Evolutionary conservation across 345 rosid genomes (phyloP).

Genomic region (Eucalyptus fibrosa): DNA sequence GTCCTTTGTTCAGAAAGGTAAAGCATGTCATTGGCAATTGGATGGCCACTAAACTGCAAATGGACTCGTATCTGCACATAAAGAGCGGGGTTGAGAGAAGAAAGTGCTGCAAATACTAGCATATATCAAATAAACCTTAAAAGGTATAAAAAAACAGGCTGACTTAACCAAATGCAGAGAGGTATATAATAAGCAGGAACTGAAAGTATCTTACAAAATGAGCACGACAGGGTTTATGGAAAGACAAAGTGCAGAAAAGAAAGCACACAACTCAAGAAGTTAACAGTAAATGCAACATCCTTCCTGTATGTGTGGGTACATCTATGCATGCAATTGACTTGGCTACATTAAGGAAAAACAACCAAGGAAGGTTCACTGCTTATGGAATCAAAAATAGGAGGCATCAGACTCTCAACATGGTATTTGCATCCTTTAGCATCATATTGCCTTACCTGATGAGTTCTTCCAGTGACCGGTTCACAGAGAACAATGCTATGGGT

Average conservation of each 20-base stretch:
- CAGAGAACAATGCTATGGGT: constrained; percentile 78
- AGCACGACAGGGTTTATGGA: not conserved
- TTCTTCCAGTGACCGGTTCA: constrained; percentile 87
- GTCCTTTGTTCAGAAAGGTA: constrained; percentile 35
- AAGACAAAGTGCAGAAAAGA: not conserved
- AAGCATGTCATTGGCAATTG: constrained; percentile 85
- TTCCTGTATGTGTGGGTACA: not conserved
- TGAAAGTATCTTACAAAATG: not conserved
- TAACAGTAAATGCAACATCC: not conserved
- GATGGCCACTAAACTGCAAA: constrained; percentile 70
- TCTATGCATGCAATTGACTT: not conserved
- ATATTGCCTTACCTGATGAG: constrained; percentile 72
- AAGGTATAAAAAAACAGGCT: not conserved
- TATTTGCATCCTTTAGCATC: not conserved
- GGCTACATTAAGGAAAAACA: not conserved
- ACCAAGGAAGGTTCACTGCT: not conserved
- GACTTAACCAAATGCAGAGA: not conserved
- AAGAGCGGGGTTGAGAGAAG: not conserved
- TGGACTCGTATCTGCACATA: constrained; percentile 76
- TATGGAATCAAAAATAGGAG: not conserved
- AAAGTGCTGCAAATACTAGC: not conserved
- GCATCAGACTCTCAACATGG: not conserved
- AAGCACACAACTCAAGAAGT: not conserved
- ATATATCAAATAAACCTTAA: not conserved
- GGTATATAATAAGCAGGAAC: not conserved